Percentiles rank a stretch among this genome's conserved stretches.
Conservation (phyloP, 2,329 filamentous ascomycete genomes). For the Penicillium sp. region DNA sequence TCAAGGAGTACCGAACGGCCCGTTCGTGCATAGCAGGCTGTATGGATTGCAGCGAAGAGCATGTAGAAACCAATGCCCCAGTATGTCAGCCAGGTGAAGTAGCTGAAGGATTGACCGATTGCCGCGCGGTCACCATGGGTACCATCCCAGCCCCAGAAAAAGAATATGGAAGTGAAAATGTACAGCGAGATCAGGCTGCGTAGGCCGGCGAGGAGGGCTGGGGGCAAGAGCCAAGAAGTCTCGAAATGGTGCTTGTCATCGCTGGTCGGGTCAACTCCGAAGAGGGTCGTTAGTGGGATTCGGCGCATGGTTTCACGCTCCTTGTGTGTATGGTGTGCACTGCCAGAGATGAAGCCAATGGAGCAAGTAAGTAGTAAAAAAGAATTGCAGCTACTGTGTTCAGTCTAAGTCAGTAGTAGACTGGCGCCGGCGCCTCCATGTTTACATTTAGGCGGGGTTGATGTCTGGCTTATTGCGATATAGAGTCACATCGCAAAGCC, state of each 20-base stretch:
- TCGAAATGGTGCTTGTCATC: conserved; percentile 64
- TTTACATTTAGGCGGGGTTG: not conserved
- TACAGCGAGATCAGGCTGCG: conserved; percentile 54
- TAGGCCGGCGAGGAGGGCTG: conserved; percentile 61
- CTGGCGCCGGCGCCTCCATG: not conserved
- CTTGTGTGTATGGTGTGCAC: not conserved
- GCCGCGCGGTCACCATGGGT: conserved; percentile 50
- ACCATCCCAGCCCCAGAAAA: conserved; percentile 66
- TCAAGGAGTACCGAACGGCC: conserved; percentile 57
- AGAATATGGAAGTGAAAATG: conserved; percentile 67
- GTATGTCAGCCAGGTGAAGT: conserved; percentile 78
- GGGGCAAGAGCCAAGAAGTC: conserved; percentile 78
- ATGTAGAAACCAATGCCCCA: conserved; percentile 83
- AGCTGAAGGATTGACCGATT: conserved; percentile 66
- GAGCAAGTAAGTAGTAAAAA: not conserved
- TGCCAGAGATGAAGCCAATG: not conserved
- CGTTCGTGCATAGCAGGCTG: conserved; percentile 61
- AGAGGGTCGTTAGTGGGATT: conserved; percentile 22
- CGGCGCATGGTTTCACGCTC: conserved; percentile 17
- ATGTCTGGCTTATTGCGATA: not conserved
- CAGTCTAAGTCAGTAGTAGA: not conserved
- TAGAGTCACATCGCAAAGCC: not conserved
- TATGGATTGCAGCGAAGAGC: conserved; percentile 66
- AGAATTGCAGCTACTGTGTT: no score
- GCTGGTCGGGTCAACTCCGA: conserved; percentile 38